phyloP scores from a whole-genome alignment of 345 rosid species.

The Gossypium anomalum region DNA sequence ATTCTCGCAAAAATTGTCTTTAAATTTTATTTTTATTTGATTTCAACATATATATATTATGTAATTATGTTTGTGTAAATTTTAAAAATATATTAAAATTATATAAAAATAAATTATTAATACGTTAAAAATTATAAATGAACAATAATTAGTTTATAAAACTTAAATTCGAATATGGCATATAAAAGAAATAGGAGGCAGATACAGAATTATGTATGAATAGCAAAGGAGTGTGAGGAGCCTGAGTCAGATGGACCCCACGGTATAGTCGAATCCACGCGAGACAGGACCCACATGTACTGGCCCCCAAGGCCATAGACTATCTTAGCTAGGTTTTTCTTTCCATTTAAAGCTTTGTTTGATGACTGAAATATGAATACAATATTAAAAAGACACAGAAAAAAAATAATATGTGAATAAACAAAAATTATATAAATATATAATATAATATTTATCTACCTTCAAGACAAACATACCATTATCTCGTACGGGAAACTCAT shows the following conservation, averaged over 20 bases:
- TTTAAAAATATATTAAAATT: too few species aligned
- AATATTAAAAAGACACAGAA: too few species aligned
- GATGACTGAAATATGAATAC: background rate
- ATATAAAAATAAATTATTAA: too few species aligned
- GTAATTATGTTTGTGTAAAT: too few species aligned
- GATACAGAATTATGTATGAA: too few species aligned
- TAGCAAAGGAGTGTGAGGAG: background rate
- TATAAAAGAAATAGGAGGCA: too few species aligned
- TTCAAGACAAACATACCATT: constrained; percentile 30
- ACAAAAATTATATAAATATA: background rate
- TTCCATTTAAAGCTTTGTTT: background rate
- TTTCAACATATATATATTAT: too few species aligned
- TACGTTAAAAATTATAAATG: too few species aligned
- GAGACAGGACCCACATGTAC: constrained; percentile 29
- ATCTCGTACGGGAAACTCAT: constrained; percentile 31
- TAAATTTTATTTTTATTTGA: too few species aligned
- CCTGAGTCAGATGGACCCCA: constrained; percentile 20
- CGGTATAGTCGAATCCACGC: constrained; percentile 49
- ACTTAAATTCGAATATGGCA: too few species aligned
- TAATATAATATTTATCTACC: background rate
- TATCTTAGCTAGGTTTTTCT: background rate
- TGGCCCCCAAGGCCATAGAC: background rate
- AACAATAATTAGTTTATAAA: too few species aligned
- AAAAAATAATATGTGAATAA: background rate
- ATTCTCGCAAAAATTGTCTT: too few species aligned